Base-by-base conservation (phyloP, 148 eudicot genomes). In the Simmondsia chinensis region DNA sequence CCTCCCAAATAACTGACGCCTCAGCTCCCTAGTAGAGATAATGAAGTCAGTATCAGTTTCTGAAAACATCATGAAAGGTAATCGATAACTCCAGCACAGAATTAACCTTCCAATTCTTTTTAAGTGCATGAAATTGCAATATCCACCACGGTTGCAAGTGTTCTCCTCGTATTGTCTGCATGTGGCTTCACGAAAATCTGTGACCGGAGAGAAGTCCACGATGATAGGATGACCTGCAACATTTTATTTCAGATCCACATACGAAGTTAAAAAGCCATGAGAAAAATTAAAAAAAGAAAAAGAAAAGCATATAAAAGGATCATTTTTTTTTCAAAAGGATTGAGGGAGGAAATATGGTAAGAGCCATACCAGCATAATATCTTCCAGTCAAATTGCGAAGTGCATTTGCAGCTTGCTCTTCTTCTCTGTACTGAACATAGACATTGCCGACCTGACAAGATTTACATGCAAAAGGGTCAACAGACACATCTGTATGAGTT, bases 101-200 rank as follows among this genome's bases (percentile, higher is more conserved):
- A n/a, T n/a, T n/a, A n/a, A n/a, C n/a, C n/a, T 69, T 41, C 76
- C 73, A 36, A 78, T 78, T 72, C 61, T 70, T 63, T 82, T 82
- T 13, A 82, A 67, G 46, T 81, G 89, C 89, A 81, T 81, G 47
- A 81, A 81, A 42, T 81, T 81, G 37, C 84, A 82, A 33, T 82
- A 79, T 5, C 87, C 94, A 11, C 94, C 87, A 4, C 87, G 77
- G 40, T 79, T 83, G 50, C 94, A 83, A 13, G 48, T 70, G 42
- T 83, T 76, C 52, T 83, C 94, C 61, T 83, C 94, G 46, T 41
- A 83, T 47, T 83, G 87, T 47, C 78, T 24, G 9, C 94, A 83
- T 1, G 94, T 79, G 1, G 87, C 94, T 58, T 83, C 94, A 0
- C 87, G 74, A 9, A 82, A 82, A 47, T 82, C 86, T 2, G 93